Evolutionary conservation across 345 rosid species (phyloP).

Genomic region (Theobroma cacao): DNA sequence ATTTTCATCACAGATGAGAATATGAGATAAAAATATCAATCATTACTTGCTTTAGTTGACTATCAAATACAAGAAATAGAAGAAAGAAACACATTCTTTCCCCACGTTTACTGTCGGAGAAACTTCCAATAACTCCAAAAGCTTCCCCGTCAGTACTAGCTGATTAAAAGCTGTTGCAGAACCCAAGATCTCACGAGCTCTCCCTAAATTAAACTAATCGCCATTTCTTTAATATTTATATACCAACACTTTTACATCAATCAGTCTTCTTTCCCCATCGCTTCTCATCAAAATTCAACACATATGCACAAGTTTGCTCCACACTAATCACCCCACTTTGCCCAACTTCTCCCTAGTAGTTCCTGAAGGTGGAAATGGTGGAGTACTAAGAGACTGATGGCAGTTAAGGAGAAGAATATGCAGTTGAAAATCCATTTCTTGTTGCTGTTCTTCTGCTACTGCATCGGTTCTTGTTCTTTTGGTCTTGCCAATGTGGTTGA

Average conservation of each 20-base stretch:
- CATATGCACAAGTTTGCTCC: not conserved
- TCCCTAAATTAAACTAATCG: slow-evolving; percentile 27
- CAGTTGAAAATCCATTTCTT: slow-evolving; percentile 25
- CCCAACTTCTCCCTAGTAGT: not conserved
- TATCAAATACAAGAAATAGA: slow-evolving; percentile 28
- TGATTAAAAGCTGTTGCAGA: slow-evolving; percentile 49
- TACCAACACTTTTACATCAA: slow-evolving; percentile 25
- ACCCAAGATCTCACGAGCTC: slow-evolving; percentile 56
- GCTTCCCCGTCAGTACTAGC: slow-evolving; percentile 34
- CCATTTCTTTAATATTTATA: slow-evolving; percentile 24
- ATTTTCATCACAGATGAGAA: slow-evolving; percentile 13
- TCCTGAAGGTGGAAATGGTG: slow-evolving; percentile 25
- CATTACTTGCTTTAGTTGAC: slow-evolving; percentile 17
- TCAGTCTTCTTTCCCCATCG: slow-evolving; percentile 35
- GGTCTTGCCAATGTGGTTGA: slow-evolving; percentile 29
- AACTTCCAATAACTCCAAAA: slow-evolving; percentile 59
- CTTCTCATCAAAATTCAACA: slow-evolving; percentile 14
- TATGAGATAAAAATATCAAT: not conserved
- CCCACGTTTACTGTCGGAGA: slow-evolving; percentile 66
- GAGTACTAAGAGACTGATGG: slow-evolving; percentile 26
- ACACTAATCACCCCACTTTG: not conserved
- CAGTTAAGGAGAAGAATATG: slow-evolving; percentile 33
- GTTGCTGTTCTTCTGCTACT: slow-evolving; percentile 44
- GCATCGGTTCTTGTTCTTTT: slow-evolving; percentile 35
- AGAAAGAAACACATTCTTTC: slow-evolving; percentile 51